phyloP scores from a whole-genome alignment of 2,329 filamentous ascomycete species.

The Penicillium hesseltinei region DNA sequence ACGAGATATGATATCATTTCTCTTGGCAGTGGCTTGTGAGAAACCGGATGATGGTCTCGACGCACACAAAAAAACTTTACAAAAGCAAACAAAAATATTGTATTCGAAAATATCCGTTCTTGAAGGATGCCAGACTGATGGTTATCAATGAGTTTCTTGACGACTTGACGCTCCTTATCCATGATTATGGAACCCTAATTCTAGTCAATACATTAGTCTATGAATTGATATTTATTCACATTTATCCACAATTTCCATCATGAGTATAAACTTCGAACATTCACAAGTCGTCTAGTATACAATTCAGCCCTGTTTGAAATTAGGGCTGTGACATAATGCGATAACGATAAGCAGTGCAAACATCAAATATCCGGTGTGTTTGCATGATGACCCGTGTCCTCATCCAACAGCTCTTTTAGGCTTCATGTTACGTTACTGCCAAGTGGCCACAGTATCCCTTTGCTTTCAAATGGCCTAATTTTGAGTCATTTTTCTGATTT shows the following conservation, averaged over 20 bases:
- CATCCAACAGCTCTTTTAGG: slow-evolving; percentile 17
- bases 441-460: slow-evolving; percentile 33
- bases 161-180: slow-evolving; percentile 22
- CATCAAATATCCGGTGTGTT: slow-evolving; percentile 5
- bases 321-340: slow-evolving; percentile 15
- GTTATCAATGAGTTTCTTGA: slow-evolving; percentile 13
- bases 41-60: not conserved
- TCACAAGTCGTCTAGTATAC: not conserved
- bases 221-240: slow-evolving; percentile 11
- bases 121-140: not conserved
- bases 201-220: slow-evolving; percentile 14
- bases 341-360: slow-evolving; percentile 23
- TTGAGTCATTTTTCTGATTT: slow-evolving; percentile 8
- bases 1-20: not conserved
- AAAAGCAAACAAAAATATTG: slow-evolving; percentile 14
- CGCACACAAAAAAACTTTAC: not conserved
- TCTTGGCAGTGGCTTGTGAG: not conserved
- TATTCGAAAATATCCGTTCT: slow-evolving; percentile 2
- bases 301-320: not conserved
- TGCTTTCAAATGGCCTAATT: slow-evolving; percentile 30
- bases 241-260: not conserved
- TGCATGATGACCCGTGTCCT: slow-evolving; percentile 27
- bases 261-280: not conserved
- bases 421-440: slow-evolving; percentile 31
- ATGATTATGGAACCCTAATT: slow-evolving; percentile 14